A percentile compares a stretch with the other conserved stretches of the same genome.
Conservation (phyloP, 129 eudicot genomes). For the Flaveria linearis region DNA sequence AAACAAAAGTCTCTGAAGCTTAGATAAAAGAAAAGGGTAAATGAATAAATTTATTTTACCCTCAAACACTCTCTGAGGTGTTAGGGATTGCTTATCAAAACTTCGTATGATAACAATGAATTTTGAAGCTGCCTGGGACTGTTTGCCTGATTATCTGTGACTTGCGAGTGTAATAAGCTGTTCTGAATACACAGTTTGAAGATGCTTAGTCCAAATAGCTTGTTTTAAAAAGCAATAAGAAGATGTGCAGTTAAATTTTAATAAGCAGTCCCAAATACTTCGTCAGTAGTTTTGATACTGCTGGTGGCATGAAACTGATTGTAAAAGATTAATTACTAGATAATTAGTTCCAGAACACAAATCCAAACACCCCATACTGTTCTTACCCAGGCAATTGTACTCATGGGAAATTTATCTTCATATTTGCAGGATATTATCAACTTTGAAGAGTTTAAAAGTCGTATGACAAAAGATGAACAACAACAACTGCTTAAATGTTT, state of each 20-base stretch:
- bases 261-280: neutral
- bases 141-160: no score
- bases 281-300: neutral
- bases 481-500: slow-evolving; percentile 60
- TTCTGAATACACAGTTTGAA: no score
- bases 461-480: slow-evolving; percentile 60
- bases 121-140: no score
- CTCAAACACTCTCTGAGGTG: neutral
- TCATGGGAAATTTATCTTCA: slow-evolving; percentile 3
- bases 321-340: neutral
- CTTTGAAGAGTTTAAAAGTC: slow-evolving; percentile 53
- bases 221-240: neutral
- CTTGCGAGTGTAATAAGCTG: no score
- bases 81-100: no score
- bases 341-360: neutral
- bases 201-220: no score
- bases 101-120: no score
- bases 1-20: neutral
- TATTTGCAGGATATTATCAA: slow-evolving; percentile 69
- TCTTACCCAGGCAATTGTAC: neutral
- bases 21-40: neutral
- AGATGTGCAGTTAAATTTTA: neutral
- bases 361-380: neutral
- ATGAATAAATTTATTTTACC: neutral
- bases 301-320: neutral